phyloP scores from a whole-genome alignment of 208 protist species.

The Crithidia bombi region DNA sequence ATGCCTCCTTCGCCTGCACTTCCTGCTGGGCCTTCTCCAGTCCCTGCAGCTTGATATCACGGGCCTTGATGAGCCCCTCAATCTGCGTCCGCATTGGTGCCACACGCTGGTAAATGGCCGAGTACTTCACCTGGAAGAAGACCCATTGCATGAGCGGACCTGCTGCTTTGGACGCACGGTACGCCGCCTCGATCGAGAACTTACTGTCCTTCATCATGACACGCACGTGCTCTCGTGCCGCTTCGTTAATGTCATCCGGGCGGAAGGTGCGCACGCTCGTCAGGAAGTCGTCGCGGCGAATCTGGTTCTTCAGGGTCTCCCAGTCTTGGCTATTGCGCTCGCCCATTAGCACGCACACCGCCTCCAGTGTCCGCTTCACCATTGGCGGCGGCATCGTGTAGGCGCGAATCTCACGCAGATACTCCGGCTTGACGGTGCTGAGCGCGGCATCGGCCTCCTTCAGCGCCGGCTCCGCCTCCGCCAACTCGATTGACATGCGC shows the following conservation, averaged over 20 bases:
- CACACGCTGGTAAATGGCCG: slow-evolving; percentile 92
- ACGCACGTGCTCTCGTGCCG: slow-evolving; percentile 54
- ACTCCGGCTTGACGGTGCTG: slow-evolving; percentile 95
- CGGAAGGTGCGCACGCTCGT: slow-evolving; percentile 95
- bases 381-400: slow-evolving; percentile 96
- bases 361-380: slow-evolving; percentile 95
- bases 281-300: slow-evolving; percentile 96
- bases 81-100: slow-evolving; percentile 95
- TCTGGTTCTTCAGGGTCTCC: slow-evolving; percentile 92
- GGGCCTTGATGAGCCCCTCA: slow-evolving; percentile 79
- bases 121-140: slow-evolving; percentile 94
- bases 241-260: slow-evolving; percentile 79
- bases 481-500: slow-evolving; percentile 78
- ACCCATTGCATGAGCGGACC: slow-evolving; percentile 98
- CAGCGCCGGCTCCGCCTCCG: slow-evolving; percentile 93
- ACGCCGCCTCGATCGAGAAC: slow-evolving; percentile 95
- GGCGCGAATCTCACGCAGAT: slow-evolving; percentile 97
- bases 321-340: slow-evolving; percentile 89
- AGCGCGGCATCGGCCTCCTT: slow-evolving; percentile 96
- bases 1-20: slow-evolving; percentile 89
- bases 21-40: slow-evolving; percentile 69
- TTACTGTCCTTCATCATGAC: slow-evolving; percentile 91
- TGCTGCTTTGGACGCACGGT: slow-evolving; percentile 96
- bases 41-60: slow-evolving; percentile 57
- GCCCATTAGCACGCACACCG: slow-evolving; percentile 89